phyloP scores from a whole-genome alignment of 192 early-diverging fungal genomes.

The Coemansia sp. region DNA sequence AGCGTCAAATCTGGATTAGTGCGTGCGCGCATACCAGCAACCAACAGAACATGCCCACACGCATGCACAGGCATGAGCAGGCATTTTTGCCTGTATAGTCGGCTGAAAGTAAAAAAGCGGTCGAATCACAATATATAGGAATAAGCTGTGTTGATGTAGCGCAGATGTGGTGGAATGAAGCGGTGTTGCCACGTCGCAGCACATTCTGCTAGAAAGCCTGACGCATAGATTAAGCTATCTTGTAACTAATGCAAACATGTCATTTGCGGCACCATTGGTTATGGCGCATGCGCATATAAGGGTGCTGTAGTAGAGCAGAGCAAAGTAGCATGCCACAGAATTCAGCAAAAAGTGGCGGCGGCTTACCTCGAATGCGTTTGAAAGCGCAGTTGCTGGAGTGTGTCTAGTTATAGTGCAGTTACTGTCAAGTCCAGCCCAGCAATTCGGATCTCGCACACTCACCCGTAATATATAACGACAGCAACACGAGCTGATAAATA shows the following conservation, averaged over 20 bases:
- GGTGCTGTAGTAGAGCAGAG: background rate
- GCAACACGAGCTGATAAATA: background rate
- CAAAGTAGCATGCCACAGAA: background rate
- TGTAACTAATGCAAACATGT: too few relatives aligned
- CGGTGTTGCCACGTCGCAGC: too few relatives aligned
- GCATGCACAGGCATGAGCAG: too few relatives aligned
- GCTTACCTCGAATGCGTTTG: background rate
- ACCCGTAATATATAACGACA: background rate
- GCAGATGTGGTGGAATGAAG: background rate
- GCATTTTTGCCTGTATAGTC: too few relatives aligned
- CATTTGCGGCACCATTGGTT: too few relatives aligned
- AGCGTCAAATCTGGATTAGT: slow-evolving; percentile 17
- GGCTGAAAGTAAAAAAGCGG: too few relatives aligned
- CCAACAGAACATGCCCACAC: too few relatives aligned
- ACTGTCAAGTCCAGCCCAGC: background rate
- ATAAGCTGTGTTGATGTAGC: background rate
- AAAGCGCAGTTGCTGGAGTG: background rate
- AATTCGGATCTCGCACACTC: too few relatives aligned
- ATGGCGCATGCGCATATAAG: too few relatives aligned
- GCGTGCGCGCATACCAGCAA: background rate
- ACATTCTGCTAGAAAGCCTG: too few relatives aligned
- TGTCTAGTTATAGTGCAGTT: background rate
- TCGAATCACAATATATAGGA: too few relatives aligned
- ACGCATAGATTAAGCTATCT: too few relatives aligned
- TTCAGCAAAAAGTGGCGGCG: background rate